Conservation (phyloP, 768 basidiomycete genomes). For the Mycena capillaripes region DNA sequence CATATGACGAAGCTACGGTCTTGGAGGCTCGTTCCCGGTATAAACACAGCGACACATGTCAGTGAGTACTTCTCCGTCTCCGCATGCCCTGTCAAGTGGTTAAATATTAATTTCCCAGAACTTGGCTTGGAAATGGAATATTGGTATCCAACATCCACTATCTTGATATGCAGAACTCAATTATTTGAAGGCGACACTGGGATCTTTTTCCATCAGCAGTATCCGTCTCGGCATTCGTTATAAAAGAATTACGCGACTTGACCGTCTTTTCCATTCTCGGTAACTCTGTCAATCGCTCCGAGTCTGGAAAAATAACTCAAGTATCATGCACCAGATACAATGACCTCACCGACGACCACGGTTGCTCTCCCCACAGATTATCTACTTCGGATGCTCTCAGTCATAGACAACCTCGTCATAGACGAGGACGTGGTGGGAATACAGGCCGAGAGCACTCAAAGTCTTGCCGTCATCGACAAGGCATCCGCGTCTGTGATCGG, state of each 20-base stretch:
- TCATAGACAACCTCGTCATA: not conserved
- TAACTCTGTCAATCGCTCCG: not conserved
- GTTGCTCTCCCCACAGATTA: not conserved
- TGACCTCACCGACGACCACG: constrained; percentile 6
- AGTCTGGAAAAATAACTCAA: not conserved
- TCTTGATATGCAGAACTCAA: not conserved
- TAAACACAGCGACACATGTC: constrained; percentile 1
- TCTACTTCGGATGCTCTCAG: not conserved
- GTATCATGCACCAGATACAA: not conserved
- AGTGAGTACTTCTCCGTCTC: not conserved
- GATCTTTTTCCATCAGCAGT: not conserved
- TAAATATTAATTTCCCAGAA: not conserved
- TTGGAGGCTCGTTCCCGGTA: not conserved
- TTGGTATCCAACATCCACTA: not conserved
- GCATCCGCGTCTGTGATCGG: not conserved
- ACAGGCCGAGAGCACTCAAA: not conserved
- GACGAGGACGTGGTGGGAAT: not conserved
- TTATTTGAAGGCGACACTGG: not conserved
- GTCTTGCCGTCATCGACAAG: not conserved
- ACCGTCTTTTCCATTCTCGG: not conserved
- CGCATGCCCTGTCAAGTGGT: not conserved
- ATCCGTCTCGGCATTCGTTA: not conserved
- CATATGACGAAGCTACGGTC: not conserved
- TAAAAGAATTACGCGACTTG: not conserved
- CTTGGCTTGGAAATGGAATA: not conserved